Percentiles rank a stretch among this genome's conserved stretches.
These are phyloP conservation scores for Gynochthodes officinalis DNA, from an alignment of 257 asterid species.

Conservation along the genomic window DNA sequence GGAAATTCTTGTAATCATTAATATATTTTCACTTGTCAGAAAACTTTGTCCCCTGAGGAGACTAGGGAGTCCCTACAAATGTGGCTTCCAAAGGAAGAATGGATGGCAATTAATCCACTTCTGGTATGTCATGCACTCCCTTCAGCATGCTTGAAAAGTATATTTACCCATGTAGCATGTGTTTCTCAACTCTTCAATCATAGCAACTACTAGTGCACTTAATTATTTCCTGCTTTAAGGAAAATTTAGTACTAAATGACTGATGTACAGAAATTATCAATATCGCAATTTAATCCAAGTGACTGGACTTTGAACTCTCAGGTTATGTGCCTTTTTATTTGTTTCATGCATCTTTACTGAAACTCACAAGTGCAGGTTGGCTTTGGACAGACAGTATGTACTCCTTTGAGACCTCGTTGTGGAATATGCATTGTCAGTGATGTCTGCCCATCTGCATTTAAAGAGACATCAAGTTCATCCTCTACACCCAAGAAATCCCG, in stretches of 20 bases:
- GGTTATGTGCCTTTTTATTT: not conserved
- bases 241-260: not conserved
- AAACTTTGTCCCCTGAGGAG: conserved; percentile 76
- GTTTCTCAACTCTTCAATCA: not conserved
- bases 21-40: conserved; percentile 33
- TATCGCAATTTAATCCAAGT: not conserved
- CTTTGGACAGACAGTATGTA: conserved; percentile 93
- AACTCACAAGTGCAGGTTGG: conserved; percentile 52
- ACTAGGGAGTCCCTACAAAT: conserved; percentile 84
- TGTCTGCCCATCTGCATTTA: conserved; percentile 83
- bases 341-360: not conserved
- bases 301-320: not conserved
- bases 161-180: not conserved
- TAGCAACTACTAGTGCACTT: not conserved
- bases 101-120: conserved; percentile 96
- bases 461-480: conserved; percentile 53
- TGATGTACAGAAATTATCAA: not conserved
- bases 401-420: conserved; percentile 87
- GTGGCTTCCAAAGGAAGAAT: conserved; percentile 98
- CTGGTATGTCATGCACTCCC: conserved; percentile 48
- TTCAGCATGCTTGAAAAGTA: not conserved
- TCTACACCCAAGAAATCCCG: conserved; percentile 43
- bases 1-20: not conserved
- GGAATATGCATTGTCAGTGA: conserved; percentile 56
- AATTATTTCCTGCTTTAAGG: not conserved